Conservation (phyloP, 1,284 basidiomycete species). For the Mycocalia duriaeana region DNA sequence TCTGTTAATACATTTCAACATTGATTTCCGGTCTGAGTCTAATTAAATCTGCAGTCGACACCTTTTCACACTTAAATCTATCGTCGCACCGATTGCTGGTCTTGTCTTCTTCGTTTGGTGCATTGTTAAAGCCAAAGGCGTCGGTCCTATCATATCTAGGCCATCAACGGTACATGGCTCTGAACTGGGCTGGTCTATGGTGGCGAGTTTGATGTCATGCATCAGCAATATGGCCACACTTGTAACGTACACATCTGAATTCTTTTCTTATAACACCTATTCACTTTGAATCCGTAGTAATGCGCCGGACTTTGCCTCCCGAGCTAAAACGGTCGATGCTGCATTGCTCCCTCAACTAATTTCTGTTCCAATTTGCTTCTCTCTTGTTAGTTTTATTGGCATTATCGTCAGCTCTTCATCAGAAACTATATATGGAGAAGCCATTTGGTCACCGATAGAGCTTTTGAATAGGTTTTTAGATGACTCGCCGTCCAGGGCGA, state of each 20-base stretch:
- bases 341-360: constrained; percentile 71
- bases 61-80: constrained; percentile 77
- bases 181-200: constrained; percentile 76
- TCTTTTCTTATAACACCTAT: constrained; percentile 2
- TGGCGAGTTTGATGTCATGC: constrained; percentile 72
- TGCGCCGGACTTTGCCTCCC: constrained; percentile 76
- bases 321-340: constrained; percentile 61
- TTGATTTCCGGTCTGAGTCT: constrained; percentile 4
- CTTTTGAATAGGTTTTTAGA: constrained; percentile 68
- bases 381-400: constrained; percentile 77
- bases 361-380: constrained; percentile 73
- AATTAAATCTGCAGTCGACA: constrained; percentile 57
- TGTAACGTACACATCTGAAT: constrained; percentile 43
- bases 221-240: constrained; percentile 79
- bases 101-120: constrained; percentile 82
- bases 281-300: constrained; percentile 38
- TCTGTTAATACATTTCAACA: constrained; percentile 26
- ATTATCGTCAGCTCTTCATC: constrained; percentile 81
- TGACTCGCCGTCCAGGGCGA: constrained; percentile 55
- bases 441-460: constrained; percentile 79
- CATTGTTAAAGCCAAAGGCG: constrained; percentile 73
- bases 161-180: constrained; percentile 65
- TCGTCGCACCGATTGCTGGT: constrained; percentile 69
- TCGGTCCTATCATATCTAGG: constrained; percentile 75
- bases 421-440: constrained; percentile 71